Evolutionary conservation across 225 moss, liverwort and hornwort species (phyloP), one percentile per base, ranked within the genome.

Genomic region (Marchantia polymorpha): DNA sequence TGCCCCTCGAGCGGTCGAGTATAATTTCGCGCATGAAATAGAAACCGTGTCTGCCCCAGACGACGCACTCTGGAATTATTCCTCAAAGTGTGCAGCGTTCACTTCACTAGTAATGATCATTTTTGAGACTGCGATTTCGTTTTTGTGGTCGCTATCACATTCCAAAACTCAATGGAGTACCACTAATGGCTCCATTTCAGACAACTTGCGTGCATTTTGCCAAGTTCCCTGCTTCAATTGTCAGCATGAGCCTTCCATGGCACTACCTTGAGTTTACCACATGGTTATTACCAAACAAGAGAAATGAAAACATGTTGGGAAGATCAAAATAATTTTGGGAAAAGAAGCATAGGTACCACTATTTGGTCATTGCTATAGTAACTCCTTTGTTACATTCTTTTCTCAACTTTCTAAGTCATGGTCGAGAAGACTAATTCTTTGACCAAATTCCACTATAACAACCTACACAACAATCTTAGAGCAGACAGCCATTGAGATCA

Each of bases 381-480:
- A 78, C 78, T 78, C 78, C 78, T 78, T 78, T 78, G 68, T 78
- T 78, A 78, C 78, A 78, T 31, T 78, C 30, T 53, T 20, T 78
- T 69, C 78, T 78, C 78, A 78, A 69, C 78, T 78, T 78, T 68
- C 78, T 78, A 78, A 78, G 30, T 69, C 78, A 78, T 67, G 78
- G 69, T 53, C 69, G 56, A 68, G 78, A 78, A 78, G 78, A 78
- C 78, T 78, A 78, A 56, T 78, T 78, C 78, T 69, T 78, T 69
- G 68, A 69, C 78, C 67, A 53, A 52, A 52, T n/a, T 78, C 67
- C 67, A 68, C 67, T 69, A 27, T 54, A 58, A 54, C 67, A 60
- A 78, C 69, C 78, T 78, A 78, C 53, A 69, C 54, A 68, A 53
- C 67, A 27, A 67, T 52, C 67, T 69, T 69, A 55, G 46, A 66